phyloP scores from a whole-genome alignment of 202 grass and related monocot species.

The Schoenoplectus tabernaemontani region DNA sequence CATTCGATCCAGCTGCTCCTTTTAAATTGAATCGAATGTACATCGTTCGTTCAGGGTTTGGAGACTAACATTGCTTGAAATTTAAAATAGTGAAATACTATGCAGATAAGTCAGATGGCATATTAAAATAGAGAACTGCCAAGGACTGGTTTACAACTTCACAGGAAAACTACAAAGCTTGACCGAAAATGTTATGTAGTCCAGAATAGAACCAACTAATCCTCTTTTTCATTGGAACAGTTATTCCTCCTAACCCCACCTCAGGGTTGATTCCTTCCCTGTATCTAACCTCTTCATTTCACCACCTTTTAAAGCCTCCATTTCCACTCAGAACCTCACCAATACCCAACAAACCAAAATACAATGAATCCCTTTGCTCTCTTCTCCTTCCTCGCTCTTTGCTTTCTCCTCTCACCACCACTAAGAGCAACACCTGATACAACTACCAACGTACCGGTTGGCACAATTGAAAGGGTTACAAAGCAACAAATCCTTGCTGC shows the following conservation, averaged over 20 bases:
- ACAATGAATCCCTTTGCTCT: conserved; percentile 27
- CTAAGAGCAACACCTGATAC: not conserved
- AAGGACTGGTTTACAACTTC: not conserved
- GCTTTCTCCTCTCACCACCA: conserved; percentile 24
- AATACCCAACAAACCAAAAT: not conserved
- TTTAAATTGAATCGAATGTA: not conserved
- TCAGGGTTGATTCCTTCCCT: not conserved
- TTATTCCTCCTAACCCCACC: not conserved
- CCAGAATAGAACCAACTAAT: conserved; percentile 19
- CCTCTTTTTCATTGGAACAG: conserved; percentile 23
- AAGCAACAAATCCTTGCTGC: conserved; percentile 79
- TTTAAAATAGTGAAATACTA: not conserved
- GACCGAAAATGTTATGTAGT: not conserved
- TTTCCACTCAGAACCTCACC: not conserved
- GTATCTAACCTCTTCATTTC: conserved; percentile 19
- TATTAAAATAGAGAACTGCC: not conserved
- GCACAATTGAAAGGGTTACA: conserved; percentile 39
- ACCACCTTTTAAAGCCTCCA: conserved; percentile 15
- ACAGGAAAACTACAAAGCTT: conserved; percentile 1
- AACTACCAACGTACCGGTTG: conserved; percentile 18
- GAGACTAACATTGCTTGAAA: too few relatives aligned
- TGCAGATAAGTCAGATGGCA: not conserved
- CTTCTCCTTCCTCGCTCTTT: conserved; percentile 16
- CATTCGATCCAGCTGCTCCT: not conserved
- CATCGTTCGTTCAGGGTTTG: not conserved